Conservation (phyloP, 2,329 filamentous ascomycete species). For the Endothia cerciana region DNA sequence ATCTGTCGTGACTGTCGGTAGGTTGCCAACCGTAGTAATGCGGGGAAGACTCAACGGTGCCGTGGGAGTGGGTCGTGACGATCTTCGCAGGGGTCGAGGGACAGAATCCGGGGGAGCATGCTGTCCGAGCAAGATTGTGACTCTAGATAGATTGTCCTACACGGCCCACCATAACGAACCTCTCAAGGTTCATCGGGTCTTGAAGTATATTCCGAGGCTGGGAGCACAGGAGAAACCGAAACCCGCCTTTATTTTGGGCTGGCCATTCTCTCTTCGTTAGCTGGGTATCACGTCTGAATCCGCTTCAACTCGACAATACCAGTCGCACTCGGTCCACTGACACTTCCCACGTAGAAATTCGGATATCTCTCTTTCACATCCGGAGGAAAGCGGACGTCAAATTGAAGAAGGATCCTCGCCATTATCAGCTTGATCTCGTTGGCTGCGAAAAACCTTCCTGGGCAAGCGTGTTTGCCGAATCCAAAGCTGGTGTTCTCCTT, state of each 20-base stretch:
- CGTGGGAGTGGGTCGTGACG: background rate
- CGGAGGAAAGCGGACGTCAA: slow-evolving; percentile 25
- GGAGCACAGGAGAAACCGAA: background rate
- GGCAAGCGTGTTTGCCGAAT: slow-evolving; percentile 41
- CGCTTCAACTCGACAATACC: slow-evolving; percentile 20
- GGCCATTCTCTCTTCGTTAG: background rate
- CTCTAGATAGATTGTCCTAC: background rate
- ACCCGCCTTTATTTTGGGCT: background rate
- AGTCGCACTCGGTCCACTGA: slow-evolving; percentile 15
- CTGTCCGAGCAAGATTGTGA: background rate
- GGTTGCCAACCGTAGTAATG: background rate
- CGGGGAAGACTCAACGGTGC: background rate
- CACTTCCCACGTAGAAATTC: slow-evolving; percentile 16
- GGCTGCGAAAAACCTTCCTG: slow-evolving; percentile 37
- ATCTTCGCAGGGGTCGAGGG: slow-evolving; percentile 4
- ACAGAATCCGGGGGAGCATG: background rate
- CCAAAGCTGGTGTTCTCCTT: slow-evolving; percentile 41
- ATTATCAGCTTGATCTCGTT: slow-evolving; percentile 35
- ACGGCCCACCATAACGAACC: background rate
- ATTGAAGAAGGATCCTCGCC: slow-evolving; percentile 32
- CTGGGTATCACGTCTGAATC: background rate
- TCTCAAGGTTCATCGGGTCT: background rate
- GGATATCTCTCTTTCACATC: slow-evolving; percentile 20
- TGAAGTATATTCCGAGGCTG: background rate
- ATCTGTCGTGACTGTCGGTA: background rate